A percentile compares a stretch with the other conserved stretches of the same genome.
phyloP scores from a whole-genome alignment of 83 land plant species.

The Diphasiastrum complanatum region DNA sequence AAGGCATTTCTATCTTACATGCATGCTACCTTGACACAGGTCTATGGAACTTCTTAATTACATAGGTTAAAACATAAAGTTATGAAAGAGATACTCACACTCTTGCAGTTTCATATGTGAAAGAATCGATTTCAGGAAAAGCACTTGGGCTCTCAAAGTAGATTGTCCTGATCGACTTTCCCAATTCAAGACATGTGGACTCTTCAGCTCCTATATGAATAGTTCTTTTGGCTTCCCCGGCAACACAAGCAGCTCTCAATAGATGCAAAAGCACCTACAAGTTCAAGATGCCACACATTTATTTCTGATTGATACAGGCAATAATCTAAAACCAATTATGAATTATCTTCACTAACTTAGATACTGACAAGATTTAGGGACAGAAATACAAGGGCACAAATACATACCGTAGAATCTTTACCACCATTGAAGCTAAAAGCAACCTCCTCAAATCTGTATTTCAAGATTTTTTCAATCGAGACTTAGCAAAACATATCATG shows the following conservation, averaged over 20 bases:
- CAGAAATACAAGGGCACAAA: background rate
- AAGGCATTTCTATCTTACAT: too few relatives aligned
- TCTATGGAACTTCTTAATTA: too few relatives aligned
- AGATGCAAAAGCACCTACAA: slow-evolving; percentile 81
- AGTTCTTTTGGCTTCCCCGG: slow-evolving; percentile 32
- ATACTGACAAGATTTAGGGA: background rate
- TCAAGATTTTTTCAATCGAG: too few relatives aligned
- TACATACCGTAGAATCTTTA: slow-evolving; percentile 87
- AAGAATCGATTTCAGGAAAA: slow-evolving; percentile 80
- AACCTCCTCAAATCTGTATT: slow-evolving; percentile 70
- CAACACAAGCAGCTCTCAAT: slow-evolving; percentile 78
- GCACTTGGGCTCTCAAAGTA: slow-evolving; percentile 85
- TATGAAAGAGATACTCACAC: slow-evolving; percentile 34
- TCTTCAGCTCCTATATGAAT: slow-evolving; percentile 19
- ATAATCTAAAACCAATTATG: background rate
- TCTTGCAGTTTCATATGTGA: slow-evolving; percentile 73
- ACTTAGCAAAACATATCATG: too few relatives aligned
- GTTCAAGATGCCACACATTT: background rate
- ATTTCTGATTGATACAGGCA: too few relatives aligned
- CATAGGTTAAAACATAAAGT: too few relatives aligned
- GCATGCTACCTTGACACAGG: too few relatives aligned
- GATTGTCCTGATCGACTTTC: slow-evolving; percentile 63
- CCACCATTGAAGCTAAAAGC: slow-evolving; percentile 98
- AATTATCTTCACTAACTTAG: background rate
- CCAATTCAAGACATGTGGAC: slow-evolving; percentile 7